These are phyloP conservation scores for Tolypocladium ovalisporum DNA, from an alignment of 2,329 filamentous ascomycete genomes.

Conservation along the genomic window DNA sequence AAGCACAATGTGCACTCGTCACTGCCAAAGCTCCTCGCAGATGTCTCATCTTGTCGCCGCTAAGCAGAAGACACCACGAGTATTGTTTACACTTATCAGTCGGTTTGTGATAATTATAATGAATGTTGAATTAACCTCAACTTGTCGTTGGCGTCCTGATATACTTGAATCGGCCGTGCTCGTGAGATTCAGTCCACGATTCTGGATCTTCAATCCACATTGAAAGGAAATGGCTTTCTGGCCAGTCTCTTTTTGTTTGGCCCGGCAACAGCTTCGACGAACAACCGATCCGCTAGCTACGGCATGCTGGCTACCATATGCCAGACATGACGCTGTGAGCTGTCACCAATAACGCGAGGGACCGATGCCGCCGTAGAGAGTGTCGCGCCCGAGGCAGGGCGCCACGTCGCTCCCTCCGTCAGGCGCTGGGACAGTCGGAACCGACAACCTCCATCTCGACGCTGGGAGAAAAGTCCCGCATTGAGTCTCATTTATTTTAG, in stretches of 20 bases:
- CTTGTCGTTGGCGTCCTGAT: neutral
- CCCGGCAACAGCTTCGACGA: no score
- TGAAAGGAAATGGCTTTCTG: neutral
- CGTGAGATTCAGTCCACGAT: neutral
- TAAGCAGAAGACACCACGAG: neutral
- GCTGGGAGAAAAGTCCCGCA: neutral
- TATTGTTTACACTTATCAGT: no score
- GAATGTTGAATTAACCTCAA: no score
- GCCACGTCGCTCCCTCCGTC: neutral
- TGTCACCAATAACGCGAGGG: neutral
- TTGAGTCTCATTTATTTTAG: neutral
- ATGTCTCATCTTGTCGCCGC: neutral
- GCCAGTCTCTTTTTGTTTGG: neutral
- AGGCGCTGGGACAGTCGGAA: neutral
- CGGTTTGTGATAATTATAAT: neutral
- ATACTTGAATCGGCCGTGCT: no score
- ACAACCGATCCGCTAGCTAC: no score
- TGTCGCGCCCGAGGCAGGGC: neutral
- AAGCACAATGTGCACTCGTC: neutral
- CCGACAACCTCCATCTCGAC: neutral
- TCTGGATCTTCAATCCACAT: neutral
- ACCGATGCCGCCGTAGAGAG: neutral
- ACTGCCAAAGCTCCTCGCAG: neutral
- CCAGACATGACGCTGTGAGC: neutral
- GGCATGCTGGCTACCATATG: neutral